phyloP scores from a whole-genome alignment of 768 basidiomycete genomes.

The Suillus lakei region DNA sequence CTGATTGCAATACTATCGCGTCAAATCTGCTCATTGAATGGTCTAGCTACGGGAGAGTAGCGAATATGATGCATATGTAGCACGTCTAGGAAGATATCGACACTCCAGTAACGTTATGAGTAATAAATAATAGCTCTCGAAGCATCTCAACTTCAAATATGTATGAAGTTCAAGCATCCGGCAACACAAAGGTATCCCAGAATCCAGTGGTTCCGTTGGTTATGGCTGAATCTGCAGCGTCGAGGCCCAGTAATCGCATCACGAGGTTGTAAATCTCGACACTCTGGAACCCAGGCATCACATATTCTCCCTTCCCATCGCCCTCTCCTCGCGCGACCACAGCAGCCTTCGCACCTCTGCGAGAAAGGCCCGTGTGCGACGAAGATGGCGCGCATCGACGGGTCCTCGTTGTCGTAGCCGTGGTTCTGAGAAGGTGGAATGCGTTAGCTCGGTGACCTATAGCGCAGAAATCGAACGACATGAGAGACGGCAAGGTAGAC shows the following conservation, averaged over 20 bases:
- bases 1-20: slow-evolving; percentile 1
- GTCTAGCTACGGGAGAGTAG: background rate
- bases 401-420: slow-evolving; percentile 83
- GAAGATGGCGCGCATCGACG: slow-evolving; percentile 87
- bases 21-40: background rate
- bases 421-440: slow-evolving; percentile 61
- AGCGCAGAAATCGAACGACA: background rate
- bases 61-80: background rate
- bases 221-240: slow-evolving; percentile 48
- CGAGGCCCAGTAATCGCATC: slow-evolving; percentile 72
- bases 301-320: slow-evolving; percentile 49
- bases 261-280: slow-evolving; percentile 87
- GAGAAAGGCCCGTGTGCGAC: slow-evolving; percentile 93
- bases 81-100: background rate
- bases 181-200: slow-evolving; percentile 75
- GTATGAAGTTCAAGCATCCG: background rate
- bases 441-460: background rate
- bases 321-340: slow-evolving; percentile 33
- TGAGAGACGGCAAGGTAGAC: slow-evolving; percentile 29
- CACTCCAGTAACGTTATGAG: background rate
- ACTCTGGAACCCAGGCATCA: slow-evolving; percentile 85
- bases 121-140: background rate
- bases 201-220: slow-evolving; percentile 84
- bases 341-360: slow-evolving; percentile 59
- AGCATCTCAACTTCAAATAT: background rate